Percentiles rank a stretch among this genome's conserved stretches.
These are phyloP conservation scores for Monosporascus ibericus DNA, from an alignment of 2,329 filamentous ascomycete species.

Conservation along the genomic window DNA sequence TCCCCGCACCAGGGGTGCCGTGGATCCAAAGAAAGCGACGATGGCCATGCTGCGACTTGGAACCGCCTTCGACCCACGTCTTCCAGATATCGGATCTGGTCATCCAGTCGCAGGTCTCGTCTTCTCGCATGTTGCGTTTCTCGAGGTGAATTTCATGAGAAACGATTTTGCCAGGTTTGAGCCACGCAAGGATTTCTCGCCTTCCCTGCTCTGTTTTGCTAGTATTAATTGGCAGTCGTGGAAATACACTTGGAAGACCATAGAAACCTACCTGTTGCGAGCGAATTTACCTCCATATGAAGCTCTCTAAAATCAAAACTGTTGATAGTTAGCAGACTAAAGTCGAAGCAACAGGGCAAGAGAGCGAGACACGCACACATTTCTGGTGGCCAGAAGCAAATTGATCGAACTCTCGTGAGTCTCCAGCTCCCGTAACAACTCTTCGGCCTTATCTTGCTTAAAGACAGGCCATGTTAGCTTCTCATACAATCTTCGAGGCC, in stretches of 20 bases:
- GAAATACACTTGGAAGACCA: background rate
- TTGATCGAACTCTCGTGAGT: constrained; percentile 1
- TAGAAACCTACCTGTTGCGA: background rate
- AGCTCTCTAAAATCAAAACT: background rate
- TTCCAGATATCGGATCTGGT: constrained; percentile 1
- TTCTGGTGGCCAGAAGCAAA: background rate
- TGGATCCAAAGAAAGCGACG: constrained; percentile 10
- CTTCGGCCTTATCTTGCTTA: background rate
- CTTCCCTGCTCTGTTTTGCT: background rate
- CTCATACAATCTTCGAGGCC: too few species aligned
- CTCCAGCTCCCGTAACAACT: constrained; percentile 1
- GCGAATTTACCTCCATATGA: background rate
- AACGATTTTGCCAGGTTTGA: background rate
- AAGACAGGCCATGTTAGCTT: background rate
- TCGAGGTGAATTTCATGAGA: constrained; percentile 2
- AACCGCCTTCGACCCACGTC: constrained; percentile 1
- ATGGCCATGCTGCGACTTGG: too few species aligned
- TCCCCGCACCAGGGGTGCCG: constrained; percentile 20
- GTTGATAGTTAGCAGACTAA: background rate
- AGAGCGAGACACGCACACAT: background rate
- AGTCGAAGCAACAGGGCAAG: background rate
- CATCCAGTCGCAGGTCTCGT: constrained; percentile 9
- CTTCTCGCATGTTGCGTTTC: constrained; percentile 2
- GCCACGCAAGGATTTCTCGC: background rate
- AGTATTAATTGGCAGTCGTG: background rate